Conservation (phyloP, 2,329 filamentous ascomycete species). For the Plenodomus lindquistii region DNA sequence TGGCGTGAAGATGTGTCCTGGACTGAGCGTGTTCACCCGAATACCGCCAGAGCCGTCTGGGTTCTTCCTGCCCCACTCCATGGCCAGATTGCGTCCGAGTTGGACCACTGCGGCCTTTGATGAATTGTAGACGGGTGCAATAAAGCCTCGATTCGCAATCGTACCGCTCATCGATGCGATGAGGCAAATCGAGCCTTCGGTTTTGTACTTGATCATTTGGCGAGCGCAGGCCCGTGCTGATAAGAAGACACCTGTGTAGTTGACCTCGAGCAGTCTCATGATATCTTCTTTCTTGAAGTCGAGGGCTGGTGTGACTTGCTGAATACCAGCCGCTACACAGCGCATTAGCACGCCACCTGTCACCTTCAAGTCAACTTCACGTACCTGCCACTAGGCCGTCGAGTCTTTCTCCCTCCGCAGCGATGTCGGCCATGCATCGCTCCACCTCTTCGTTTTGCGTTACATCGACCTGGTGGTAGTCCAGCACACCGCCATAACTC, state of each 20-base stretch:
- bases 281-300: slow-evolving; percentile 68
- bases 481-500: slow-evolving; percentile 65
- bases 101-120: slow-evolving; percentile 76
- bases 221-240: slow-evolving; percentile 62
- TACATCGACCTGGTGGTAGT: slow-evolving; percentile 80
- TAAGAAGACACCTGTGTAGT: slow-evolving; percentile 64
- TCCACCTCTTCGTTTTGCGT: slow-evolving; percentile 70
- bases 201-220: slow-evolving; percentile 63
- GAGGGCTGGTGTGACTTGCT: slow-evolving; percentile 78
- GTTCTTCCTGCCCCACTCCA: slow-evolving; percentile 61
- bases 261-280: slow-evolving; percentile 62
- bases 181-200: slow-evolving; percentile 61
- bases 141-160: slow-evolving; percentile 64
- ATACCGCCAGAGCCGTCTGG: slow-evolving; percentile 64
- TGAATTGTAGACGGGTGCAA: slow-evolving; percentile 71
- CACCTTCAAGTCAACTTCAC: background rate
- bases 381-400: slow-evolving; percentile 72
- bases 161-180: slow-evolving; percentile 66
- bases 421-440: slow-evolving; percentile 67
- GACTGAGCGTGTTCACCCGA: slow-evolving; percentile 77
- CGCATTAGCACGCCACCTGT: background rate
- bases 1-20: slow-evolving; percentile 76
- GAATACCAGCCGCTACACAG: slow-evolving; percentile 65
- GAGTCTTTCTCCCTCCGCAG: slow-evolving; percentile 67
- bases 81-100: slow-evolving; percentile 68